These are phyloP conservation scores for Tylopilus subfusipes DNA, from an alignment of 768 basidiomycete species.

Conservation along the genomic window DNA sequence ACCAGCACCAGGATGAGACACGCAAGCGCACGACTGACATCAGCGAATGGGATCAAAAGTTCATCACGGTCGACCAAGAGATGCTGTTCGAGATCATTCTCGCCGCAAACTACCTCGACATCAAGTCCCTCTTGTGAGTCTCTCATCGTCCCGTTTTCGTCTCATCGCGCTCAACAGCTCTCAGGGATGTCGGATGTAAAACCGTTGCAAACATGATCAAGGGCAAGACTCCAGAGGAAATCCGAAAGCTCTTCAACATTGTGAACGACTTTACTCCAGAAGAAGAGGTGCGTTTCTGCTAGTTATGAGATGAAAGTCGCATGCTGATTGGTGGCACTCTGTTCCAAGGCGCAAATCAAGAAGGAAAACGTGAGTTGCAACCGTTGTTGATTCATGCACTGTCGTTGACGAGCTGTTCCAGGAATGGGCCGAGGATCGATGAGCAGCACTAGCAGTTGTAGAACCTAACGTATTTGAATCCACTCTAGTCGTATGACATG, in stretches of 20 bases:
- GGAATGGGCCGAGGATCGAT: constrained; percentile 96
- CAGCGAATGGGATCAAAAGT: constrained; percentile 99
- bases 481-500: constrained; percentile 21
- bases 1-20: constrained; percentile 85
- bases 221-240: constrained; percentile 99
- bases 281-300: constrained; percentile 71
- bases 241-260: constrained; percentile 97
- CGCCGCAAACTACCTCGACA: constrained; percentile 99
- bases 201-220: constrained; percentile 99
- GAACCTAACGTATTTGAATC: constrained; percentile 23
- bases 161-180: not conserved
- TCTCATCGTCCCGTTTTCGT: not conserved
- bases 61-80: constrained; percentile 98
- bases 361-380: constrained; percentile 86
- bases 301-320: not conserved
- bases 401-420: constrained; percentile 31
- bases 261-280: constrained; percentile 98
- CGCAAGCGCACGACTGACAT: constrained; percentile 99
- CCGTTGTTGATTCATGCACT: not conserved
- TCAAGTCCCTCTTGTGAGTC: constrained; percentile 93
- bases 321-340: constrained; percentile 5
- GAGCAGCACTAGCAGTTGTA: constrained; percentile 31
- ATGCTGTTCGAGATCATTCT: constrained; percentile 99
- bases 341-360: constrained; percentile 87
- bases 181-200: constrained; percentile 95